These are phyloP conservation scores for Fusarium sp. DNA, from an alignment of 2,329 filamentous ascomycete species.

Conservation along the genomic window DNA sequence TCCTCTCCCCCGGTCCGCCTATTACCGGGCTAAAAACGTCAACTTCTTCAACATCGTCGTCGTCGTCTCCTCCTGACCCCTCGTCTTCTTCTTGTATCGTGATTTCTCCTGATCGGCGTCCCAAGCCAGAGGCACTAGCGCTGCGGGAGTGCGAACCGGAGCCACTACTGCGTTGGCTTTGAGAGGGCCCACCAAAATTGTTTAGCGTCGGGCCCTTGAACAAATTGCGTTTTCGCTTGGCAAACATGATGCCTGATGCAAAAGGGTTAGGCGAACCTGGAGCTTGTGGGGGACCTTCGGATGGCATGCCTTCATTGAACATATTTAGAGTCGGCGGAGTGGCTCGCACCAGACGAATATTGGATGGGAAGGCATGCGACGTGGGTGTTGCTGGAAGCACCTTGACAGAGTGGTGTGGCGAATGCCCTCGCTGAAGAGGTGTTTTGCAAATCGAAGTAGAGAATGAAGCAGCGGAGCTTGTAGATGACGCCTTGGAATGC, in stretches of 20 bases:
- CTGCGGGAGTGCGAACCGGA: constrained; percentile 61
- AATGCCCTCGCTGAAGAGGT: constrained; percentile 70
- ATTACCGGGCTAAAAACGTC: constrained; percentile 66
- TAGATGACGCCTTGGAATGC: constrained; percentile 94
- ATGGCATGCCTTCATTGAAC: constrained; percentile 68
- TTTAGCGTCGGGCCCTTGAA: constrained; percentile 83
- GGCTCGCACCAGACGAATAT: constrained; percentile 81
- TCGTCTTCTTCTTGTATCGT: constrained; percentile 76
- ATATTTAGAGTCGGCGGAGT: constrained; percentile 60
- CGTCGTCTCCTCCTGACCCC: constrained; percentile 54
- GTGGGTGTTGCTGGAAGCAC: constrained; percentile 93
- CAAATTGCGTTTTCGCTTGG: constrained; percentile 80
- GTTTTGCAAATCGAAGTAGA: constrained; percentile 76
- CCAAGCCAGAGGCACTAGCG: constrained; percentile 70
- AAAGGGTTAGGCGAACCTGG: constrained; percentile 68
- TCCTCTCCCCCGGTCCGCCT: constrained; percentile 53
- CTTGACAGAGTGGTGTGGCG: constrained; percentile 91
- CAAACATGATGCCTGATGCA: constrained; percentile 75
- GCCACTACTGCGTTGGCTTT: constrained; percentile 47
- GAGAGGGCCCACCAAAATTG: constrained; percentile 58
- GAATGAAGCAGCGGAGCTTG: constrained; percentile 81
- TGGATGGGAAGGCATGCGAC: constrained; percentile 77
- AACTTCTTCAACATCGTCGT: constrained; percentile 65
- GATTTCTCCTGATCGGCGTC: constrained; percentile 76
- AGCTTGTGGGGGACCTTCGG: constrained; percentile 49